A percentile compares a stretch with the other conserved stretches of the same genome.
phyloP scores from a whole-genome alignment of 106 monocot genomes.

The Xerophyta viscosa region DNA sequence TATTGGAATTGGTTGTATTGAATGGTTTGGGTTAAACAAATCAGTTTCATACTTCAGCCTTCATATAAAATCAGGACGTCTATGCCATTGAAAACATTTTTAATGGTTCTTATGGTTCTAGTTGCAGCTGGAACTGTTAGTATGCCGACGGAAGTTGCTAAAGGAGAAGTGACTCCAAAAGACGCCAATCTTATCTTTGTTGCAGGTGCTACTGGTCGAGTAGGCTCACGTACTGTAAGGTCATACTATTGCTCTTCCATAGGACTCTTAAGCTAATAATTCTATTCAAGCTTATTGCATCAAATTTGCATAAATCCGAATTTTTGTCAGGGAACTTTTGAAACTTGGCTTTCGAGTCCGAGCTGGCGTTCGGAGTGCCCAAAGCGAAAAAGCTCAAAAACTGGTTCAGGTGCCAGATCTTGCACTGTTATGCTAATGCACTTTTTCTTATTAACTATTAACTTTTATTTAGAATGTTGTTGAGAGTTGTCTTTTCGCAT shows the following conservation, averaged over 20 bases:
- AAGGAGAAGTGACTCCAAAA: constrained; percentile 17
- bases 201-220: constrained; percentile 90
- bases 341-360: constrained; percentile 84
- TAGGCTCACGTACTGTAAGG: constrained; percentile 91
- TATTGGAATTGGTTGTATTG: too few species aligned
- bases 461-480: constrained; percentile 4
- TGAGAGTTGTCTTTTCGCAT: not conserved
- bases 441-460: not conserved
- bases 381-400: constrained; percentile 54
- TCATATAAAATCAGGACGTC: too few species aligned
- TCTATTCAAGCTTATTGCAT: not conserved
- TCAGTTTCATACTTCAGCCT: too few species aligned
- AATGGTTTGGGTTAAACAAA: too few species aligned
- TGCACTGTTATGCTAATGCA: not conserved
- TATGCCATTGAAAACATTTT: constrained; percentile 1
- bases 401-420: constrained; percentile 48
- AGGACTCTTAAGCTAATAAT: not conserved
- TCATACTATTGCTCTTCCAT: constrained; percentile 5
- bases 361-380: constrained; percentile 64
- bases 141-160: constrained; percentile 1
- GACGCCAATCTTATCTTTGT: constrained; percentile 59
- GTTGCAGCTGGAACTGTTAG: constrained; percentile 11
- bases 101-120: constrained; percentile 2
- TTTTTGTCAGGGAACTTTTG: constrained; percentile 60
- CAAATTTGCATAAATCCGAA: not conserved